These are phyloP conservation scores for Neophaeococcomyces aloes DNA, from an alignment of 2,329 filamentous ascomycete genomes.

Conservation along the genomic window DNA sequence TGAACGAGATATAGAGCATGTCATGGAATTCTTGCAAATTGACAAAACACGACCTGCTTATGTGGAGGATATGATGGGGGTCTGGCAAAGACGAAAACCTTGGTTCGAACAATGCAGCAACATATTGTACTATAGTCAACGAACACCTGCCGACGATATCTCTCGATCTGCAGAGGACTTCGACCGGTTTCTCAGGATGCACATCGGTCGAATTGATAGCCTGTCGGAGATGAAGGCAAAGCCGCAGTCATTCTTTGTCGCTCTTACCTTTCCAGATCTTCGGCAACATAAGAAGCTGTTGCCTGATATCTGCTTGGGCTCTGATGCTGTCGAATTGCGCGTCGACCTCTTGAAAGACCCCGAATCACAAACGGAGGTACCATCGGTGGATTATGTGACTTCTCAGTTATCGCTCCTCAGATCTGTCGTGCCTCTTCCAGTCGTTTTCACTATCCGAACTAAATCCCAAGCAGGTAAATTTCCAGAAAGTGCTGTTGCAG, in stretches of 20 bases:
- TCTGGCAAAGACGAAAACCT: constrained; percentile 78
- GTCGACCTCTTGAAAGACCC: constrained; percentile 78
- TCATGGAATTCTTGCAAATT: constrained; percentile 76
- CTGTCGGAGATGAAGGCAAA: constrained; percentile 53
- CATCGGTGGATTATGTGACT: constrained; percentile 63
- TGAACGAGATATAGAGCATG: constrained; percentile 74
- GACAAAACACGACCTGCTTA: constrained; percentile 91
- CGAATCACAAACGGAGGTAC: constrained; percentile 45
- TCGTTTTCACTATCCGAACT: constrained; percentile 89
- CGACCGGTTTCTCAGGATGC: constrained; percentile 57
- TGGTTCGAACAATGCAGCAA: constrained; percentile 94
- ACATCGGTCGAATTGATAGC: constrained; percentile 50
- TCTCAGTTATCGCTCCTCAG: constrained; percentile 73
- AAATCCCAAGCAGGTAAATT: constrained; percentile 78
- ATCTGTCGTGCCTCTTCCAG: constrained; percentile 58
- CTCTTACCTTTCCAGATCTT: constrained; percentile 71
- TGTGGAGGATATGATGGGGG: constrained; percentile 79
- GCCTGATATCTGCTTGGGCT: constrained; percentile 65
- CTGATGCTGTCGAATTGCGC: constrained; percentile 88
- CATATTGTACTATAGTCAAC: constrained; percentile 80
- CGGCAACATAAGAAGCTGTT: constrained; percentile 53
- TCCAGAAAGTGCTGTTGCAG: constrained; percentile 62
- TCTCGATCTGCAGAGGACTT: constrained; percentile 57
- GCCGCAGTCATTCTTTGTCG: constrained; percentile 78
- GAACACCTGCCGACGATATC: constrained; percentile 41